Base-by-base conservation (phyloP, 441 rosid species). In the Geranium incanum region DNA sequence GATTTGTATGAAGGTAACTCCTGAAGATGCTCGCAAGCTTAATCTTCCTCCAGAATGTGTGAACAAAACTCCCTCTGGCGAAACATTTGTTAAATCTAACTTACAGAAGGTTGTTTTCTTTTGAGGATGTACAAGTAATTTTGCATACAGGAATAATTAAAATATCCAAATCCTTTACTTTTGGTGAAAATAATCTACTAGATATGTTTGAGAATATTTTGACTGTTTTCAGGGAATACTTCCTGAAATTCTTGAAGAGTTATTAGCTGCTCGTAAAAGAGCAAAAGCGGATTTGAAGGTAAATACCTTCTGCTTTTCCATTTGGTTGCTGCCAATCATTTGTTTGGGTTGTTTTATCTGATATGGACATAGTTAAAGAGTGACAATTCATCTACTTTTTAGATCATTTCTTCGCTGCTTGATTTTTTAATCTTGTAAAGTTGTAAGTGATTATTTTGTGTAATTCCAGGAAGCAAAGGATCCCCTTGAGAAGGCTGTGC, bases 201-300 rank as follows among this genome's bases (percentile, higher is more conserved):
- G 41, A 65, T 13, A 65, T 12, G n/a, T 33, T 64, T 65, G 18
- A 65, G 12, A 67, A 67, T 39, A 39, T 16, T 38, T 41, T 39
- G 43, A 23, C 62, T 71, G 50, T 60, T 80, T 81, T 75, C 85
- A 95, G 98, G 98, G 98, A 75, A 88, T 95, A 75, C 98, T 95
- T 81, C 99, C 99, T 73, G 99, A 95, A 85, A 95, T 95, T 80
- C 97, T 95, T 63, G 99, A 93, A 87, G 99, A 93, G 81, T 82
- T 92, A 66, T 75, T 95, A 76, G 69, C 86, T 69, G 99, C 99
- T 72, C 97, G 99, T 60, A 95, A 85, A 86, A 87, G 94, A 86
- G 98, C 99, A 70, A 95, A 93, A 85, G 93, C 93, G 50, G 99
- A 95, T 83, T 76, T 95, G 79, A 92, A 92, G 96, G 98, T 89